Evolutionary conservation across 106 monocot species (phyloP).

Genomic region (Ottelia alismoides): DNA sequence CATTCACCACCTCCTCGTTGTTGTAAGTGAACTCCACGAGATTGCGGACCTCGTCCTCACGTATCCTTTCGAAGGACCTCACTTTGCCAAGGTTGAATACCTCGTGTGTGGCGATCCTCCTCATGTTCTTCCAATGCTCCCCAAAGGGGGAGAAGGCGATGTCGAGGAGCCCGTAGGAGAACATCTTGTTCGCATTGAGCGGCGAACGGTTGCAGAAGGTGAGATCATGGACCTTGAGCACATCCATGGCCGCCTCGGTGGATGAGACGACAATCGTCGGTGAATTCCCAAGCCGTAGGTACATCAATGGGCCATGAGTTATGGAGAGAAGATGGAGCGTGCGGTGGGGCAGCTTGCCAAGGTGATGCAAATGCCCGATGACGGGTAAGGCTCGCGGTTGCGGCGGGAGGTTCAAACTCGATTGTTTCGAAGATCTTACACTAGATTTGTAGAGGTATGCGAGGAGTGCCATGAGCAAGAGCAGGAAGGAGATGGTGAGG

Average conservation of each 20-base stretch:
- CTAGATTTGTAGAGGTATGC: too few species aligned
- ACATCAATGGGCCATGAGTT: background rate
- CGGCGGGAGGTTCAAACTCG: background rate
- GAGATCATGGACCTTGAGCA: background rate
- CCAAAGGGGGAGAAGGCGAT: background rate
- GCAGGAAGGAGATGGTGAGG: too few species aligned
- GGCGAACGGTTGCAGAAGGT: background rate
- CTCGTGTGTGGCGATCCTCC: background rate
- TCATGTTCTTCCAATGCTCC: background rate
- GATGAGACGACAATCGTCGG: background rate
- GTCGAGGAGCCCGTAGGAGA: background rate
- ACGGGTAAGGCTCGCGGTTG: background rate
- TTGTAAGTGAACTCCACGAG: background rate
- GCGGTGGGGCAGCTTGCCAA: background rate
- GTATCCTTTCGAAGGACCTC: background rate
- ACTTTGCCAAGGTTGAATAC: background rate
- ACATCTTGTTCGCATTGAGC: background rate
- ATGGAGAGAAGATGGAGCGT: background rate
- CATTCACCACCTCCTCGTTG: background rate
- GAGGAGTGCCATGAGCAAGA: too few species aligned
- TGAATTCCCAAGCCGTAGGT: background rate
- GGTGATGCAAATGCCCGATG: slow-evolving; percentile 1
- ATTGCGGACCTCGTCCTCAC: background rate
- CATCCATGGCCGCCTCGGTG: background rate
- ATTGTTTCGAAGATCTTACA: too few species aligned